Evolutionary conservation across 306 rosid genomes (phyloP).

Genomic region (Ochetophila trinervis): DNA sequence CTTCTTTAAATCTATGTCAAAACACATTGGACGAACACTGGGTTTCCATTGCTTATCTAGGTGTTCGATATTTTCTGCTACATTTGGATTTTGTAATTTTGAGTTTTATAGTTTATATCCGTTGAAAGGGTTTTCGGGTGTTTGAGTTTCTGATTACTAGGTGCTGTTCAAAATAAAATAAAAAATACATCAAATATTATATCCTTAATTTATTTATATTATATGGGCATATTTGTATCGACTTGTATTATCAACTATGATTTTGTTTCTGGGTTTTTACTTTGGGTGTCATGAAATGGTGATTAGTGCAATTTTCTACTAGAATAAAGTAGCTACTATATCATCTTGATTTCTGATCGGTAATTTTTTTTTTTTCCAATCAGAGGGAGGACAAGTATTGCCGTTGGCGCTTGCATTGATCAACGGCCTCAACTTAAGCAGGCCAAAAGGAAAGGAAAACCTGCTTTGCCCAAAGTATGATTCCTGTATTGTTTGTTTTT

Average conservation of each 20-base stretch:
- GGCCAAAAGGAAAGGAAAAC: constrained; percentile 63
- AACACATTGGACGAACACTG: no score
- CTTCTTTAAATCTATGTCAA: no score
- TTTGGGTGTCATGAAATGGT: not conserved
- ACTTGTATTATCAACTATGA: not conserved
- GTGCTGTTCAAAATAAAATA: no score
- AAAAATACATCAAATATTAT: no score
- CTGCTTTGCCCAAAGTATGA: constrained; percentile 68
- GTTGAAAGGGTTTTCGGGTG: not conserved
- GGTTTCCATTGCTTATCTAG: no score
- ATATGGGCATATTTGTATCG: not conserved
- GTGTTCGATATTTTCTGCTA: not conserved
- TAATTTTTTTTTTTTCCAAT: constrained; percentile 21
- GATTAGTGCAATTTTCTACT: not conserved
- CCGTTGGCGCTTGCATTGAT: constrained; percentile 63
- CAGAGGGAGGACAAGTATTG: constrained; percentile 95
- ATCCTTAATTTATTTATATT: not conserved
- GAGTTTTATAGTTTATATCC: not conserved
- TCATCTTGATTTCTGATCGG: constrained; percentile 4
- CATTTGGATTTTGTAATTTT: not conserved
- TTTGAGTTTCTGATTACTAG: not conserved
- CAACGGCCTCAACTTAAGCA: constrained; percentile 56
- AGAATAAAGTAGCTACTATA: not conserved
- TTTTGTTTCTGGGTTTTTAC: not conserved
- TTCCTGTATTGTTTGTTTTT: constrained; percentile 12